Evolutionary conservation across 805 yeast species (phyloP).

Genomic region (Kodamaea sagamina): DNA sequence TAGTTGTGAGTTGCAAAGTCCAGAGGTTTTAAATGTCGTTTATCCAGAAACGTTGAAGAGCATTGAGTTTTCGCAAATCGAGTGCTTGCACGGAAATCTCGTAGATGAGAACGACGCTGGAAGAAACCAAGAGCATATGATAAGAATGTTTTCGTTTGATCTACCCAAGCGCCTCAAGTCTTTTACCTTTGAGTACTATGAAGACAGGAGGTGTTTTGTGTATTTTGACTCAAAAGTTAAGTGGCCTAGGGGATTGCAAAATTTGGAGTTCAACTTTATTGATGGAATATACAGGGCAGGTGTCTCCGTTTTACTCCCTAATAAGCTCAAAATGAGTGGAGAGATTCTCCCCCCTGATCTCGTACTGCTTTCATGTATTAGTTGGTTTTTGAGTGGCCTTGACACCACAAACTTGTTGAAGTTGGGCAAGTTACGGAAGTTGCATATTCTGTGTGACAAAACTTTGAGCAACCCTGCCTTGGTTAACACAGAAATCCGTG

Average conservation of each 20-base stretch:
- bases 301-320: neutral
- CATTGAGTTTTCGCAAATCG: neutral
- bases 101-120: constrained; percentile 3
- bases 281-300: neutral
- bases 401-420: neutral
- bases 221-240: neutral
- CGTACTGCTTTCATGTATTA: neutral
- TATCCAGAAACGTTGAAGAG: constrained; percentile 1
- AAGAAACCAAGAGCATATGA: neutral
- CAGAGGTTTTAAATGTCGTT: neutral
- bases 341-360: neutral
- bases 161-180: neutral
- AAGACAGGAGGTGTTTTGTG: constrained; percentile 3
- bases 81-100: neutral
- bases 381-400: constrained; percentile 3
- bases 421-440: neutral
- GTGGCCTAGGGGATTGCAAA: neutral
- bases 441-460: constrained; percentile 3
- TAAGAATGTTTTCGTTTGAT: neutral
- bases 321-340: neutral
- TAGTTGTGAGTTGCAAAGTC: neutral
- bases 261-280: neutral
- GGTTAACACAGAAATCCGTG: neutral
- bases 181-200: constrained; percentile 1
- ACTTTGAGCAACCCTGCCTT: neutral